phyloP scores from a whole-genome alignment of 2,329 filamentous ascomycete species.

The Phaeomoniella chlamydospora region DNA sequence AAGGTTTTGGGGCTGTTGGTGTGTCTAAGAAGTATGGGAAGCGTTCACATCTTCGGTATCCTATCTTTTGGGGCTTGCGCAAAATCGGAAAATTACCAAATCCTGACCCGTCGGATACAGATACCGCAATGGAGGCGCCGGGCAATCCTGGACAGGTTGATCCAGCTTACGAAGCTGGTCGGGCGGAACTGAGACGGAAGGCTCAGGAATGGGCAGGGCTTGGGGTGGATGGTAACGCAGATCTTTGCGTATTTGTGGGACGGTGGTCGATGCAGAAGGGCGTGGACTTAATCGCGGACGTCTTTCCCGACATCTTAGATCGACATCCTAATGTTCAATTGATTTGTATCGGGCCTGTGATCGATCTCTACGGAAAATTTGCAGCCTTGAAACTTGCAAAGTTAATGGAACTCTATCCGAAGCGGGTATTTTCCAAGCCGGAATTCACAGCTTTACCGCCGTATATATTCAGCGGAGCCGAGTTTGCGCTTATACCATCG shows the following conservation, averaged over 20 bases:
- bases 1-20: slow-evolving; percentile 43
- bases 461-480: slow-evolving; percentile 44
- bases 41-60: slow-evolving; percentile 41
- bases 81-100: slow-evolving; percentile 40
- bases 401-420: slow-evolving; percentile 42
- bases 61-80: slow-evolving; percentile 43
- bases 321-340: slow-evolving; percentile 37
- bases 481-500: slow-evolving; percentile 45
- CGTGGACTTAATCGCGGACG: slow-evolving; percentile 45
- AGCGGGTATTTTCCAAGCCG: slow-evolving; percentile 42
- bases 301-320: slow-evolving; percentile 41
- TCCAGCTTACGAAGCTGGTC: slow-evolving; percentile 28
- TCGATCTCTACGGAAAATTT: slow-evolving; percentile 45
- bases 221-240: slow-evolving; percentile 35
- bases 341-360: slow-evolving; percentile 40
- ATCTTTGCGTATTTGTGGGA: slow-evolving; percentile 47
- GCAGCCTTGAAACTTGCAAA: slow-evolving; percentile 40
- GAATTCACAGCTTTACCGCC: slow-evolving; percentile 44
- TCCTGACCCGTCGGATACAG: slow-evolving; percentile 41
- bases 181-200: slow-evolving; percentile 32
- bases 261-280: slow-evolving; percentile 44
- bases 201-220: slow-evolving; percentile 45
- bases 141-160: slow-evolving; percentile 27
- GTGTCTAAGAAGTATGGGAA: slow-evolving; percentile 45
- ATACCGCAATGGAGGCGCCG: slow-evolving; percentile 25